These are phyloP conservation scores for Abrus pulchellus DNA, from an alignment of 306 rosid genomes.

Conservation along the genomic window DNA sequence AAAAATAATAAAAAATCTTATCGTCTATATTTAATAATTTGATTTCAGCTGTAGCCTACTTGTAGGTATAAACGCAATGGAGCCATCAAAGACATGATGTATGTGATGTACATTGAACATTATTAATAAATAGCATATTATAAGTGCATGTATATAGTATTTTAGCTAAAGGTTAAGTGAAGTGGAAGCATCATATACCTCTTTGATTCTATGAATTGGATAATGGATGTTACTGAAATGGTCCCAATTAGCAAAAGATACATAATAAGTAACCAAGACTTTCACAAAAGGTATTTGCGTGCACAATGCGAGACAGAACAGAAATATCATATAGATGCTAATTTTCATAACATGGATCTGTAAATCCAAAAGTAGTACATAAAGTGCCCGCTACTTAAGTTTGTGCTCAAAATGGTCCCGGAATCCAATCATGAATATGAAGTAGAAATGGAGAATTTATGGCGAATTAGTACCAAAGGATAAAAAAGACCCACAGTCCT, in stretches of 20 bases:
- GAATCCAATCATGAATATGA: background rate
- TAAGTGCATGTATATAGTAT: background rate
- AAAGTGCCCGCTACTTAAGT: background rate
- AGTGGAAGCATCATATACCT: constrained; percentile 43
- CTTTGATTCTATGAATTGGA: constrained; percentile 8
- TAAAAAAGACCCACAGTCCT: background rate
- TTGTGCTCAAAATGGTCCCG: constrained; percentile 39
- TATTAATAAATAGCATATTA: background rate
- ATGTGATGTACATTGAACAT: background rate
- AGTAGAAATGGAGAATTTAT: constrained; percentile 5
- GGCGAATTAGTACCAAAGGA: background rate
- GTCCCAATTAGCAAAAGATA: constrained; percentile 26
- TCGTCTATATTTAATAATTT: background rate
- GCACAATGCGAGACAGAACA: constrained; percentile 35
- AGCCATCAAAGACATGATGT: background rate
- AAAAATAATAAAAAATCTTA: background rate
- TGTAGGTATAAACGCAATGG: constrained; percentile 7
- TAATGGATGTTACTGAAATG: constrained; percentile 10
- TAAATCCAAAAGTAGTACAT: constrained; percentile 22
- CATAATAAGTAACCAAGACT: background rate
- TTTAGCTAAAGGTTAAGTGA: constrained; percentile 7
- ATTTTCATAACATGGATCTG: background rate
- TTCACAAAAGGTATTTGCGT: constrained; percentile 12
- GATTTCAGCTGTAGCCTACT: constrained; percentile 1
- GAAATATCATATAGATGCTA: constrained; percentile 10